Conservation (phyloP, 805 yeast species). For the Ogataea allantospora region DNA sequence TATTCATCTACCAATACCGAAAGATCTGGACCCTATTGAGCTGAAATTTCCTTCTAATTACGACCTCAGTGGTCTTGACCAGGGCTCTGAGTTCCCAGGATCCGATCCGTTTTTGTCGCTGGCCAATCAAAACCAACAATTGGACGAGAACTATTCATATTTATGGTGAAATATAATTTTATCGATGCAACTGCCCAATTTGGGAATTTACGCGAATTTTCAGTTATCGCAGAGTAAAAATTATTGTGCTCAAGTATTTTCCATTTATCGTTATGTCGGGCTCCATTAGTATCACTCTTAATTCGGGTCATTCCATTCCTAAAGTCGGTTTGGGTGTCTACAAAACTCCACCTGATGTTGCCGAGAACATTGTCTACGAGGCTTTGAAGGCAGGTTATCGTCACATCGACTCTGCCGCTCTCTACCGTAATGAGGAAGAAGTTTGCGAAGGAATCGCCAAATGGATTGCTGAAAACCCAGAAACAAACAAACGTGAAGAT, state of each 20-base stretch:
- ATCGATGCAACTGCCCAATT: not conserved
- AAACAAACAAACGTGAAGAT: constrained; percentile 33
- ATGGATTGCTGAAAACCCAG: constrained; percentile 35
- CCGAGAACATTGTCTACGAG: constrained; percentile 46
- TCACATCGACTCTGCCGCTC: constrained; percentile 70
- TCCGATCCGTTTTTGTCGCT: constrained; percentile 9
- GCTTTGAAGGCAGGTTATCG: constrained; percentile 70
- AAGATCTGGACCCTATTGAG: constrained; percentile 2
- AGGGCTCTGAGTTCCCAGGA: constrained; percentile 6
- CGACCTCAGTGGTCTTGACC: not conserved
- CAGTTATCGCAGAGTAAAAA: too few relatives aligned
- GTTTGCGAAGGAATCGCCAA: constrained; percentile 56
- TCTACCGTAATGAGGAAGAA: constrained; percentile 63
- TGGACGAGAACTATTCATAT: constrained; percentile 9
- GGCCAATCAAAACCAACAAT: constrained; percentile 3
- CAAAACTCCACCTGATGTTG: constrained; percentile 38
- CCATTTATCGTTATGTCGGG: constrained; percentile 3
- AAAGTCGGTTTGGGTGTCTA: constrained; percentile 58
- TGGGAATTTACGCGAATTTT: not conserved
- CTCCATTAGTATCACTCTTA: constrained; percentile 33
- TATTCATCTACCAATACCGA: constrained; percentile 26
- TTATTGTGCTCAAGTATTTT: not conserved
- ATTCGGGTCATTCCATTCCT: constrained; percentile 55
- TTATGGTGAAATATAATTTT: constrained; percentile 3
- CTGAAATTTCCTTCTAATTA: constrained; percentile 5